These are phyloP conservation scores for Phytomonas sp. DNA, from an alignment of 208 protist genomes.

Conservation along the genomic window DNA sequence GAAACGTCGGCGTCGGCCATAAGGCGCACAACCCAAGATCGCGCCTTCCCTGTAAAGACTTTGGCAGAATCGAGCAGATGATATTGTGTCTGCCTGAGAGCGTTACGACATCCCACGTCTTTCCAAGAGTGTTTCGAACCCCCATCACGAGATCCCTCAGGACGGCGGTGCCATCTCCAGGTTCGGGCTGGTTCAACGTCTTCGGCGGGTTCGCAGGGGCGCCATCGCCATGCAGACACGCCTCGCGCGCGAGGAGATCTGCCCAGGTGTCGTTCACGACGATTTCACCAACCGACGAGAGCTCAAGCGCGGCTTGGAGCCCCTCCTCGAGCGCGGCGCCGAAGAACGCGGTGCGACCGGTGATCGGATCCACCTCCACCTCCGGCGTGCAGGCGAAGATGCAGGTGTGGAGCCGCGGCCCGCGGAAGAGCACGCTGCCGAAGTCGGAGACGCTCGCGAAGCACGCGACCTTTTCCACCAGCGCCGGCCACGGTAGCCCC, in stretches of 20 bases:
- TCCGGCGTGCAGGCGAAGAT: slow-evolving; percentile 71
- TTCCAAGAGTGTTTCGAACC: slow-evolving; percentile 33
- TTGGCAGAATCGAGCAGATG: slow-evolving; percentile 53
- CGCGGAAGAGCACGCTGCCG: slow-evolving; percentile 50
- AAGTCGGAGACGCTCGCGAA: slow-evolving; percentile 27
- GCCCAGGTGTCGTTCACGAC: slow-evolving; percentile 60
- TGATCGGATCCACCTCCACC: slow-evolving; percentile 53
- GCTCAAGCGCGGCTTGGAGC: slow-evolving; percentile 35
- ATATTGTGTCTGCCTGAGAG: slow-evolving; percentile 25
- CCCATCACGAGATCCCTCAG: not conserved
- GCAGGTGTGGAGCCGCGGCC: slow-evolving; percentile 79
- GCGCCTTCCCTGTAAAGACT: slow-evolving; percentile 47
- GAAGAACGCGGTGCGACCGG: slow-evolving; percentile 54
- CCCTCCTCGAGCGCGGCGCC: slow-evolving; percentile 49
- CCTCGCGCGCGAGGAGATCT: slow-evolving; percentile 34
- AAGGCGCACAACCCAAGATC: slow-evolving; percentile 37
- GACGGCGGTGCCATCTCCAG: not conserved
- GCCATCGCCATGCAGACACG: slow-evolving; percentile 19
- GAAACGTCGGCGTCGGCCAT: slow-evolving; percentile 45
- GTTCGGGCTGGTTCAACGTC: not conserved
- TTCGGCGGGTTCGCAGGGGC: slow-evolving; percentile 8
- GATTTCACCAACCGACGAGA: slow-evolving; percentile 64
- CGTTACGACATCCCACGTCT: slow-evolving; percentile 46
- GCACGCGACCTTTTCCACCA: slow-evolving; percentile 17
- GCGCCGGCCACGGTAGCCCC: slow-evolving; percentile 42